Base-by-base conservation (phyloP, 2,329 filamentous ascomycete species). In the Fusarium papillatum region DNA sequence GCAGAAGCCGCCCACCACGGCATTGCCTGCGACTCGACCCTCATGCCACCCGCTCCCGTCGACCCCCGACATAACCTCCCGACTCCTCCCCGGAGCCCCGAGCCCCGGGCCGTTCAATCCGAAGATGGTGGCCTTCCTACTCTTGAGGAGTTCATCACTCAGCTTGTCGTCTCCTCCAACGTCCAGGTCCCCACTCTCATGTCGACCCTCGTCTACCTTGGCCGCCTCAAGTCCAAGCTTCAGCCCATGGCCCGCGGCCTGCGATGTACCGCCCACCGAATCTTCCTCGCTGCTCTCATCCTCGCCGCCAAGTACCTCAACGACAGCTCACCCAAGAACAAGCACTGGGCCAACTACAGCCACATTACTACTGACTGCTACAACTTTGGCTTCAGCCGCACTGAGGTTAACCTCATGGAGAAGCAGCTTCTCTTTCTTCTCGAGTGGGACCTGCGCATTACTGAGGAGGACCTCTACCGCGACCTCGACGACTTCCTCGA, bases 391-490 rank as follows among this genome's bases (percentile, higher is more conserved):
- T 98, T 99, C 89, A 96, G 93, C 80, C 90, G 96, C 78, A 97
- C 95, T 41, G 97, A 99, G 87, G 97, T 99, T 80, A 99, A 99
- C 88, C 90, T 98, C 74, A 99, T 99, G 97, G 97, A 99, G 90
- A 97, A 98, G 90, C 97, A 99, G 86, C 90, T 99, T 36, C 93
- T 99, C 64, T 97, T 95, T 88, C 91, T 99, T 53, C 90, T 99
- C 57, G 95, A 98, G 83, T 99, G 96, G 95, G 95, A 99, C 78
- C 91, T 98, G 72, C 91, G 95, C 78, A 95, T 99, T 81, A 93
- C 89, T 50, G 92, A 95, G 81, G 90, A 96, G 68, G 95, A 98
- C 80, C 92, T 99, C 53, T 95, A 98, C 87, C 89, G 88, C 77
- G 95, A 98, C 84, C 90, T 98, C 48, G 95, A 98, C 79, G 91